phyloP scores from a whole-genome alignment of 306 rosid species.

The Cicer bijugum region DNA sequence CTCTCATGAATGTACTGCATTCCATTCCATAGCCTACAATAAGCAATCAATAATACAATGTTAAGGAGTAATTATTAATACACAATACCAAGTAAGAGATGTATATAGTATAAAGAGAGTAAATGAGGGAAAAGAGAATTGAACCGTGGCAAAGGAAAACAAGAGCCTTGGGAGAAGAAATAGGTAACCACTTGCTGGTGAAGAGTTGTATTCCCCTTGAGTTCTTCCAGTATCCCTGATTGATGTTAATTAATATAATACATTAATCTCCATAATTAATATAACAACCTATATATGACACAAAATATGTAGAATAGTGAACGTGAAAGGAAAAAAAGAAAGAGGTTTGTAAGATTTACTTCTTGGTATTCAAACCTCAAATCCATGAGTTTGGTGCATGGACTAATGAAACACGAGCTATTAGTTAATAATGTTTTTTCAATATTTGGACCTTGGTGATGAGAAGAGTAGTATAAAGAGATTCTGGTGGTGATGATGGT shows the following conservation, averaged over 20 bases:
- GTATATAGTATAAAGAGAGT: neutral
- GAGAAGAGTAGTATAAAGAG: neutral
- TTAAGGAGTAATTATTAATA: neutral
- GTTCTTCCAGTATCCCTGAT: conserved; percentile 64
- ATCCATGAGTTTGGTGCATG: conserved; percentile 37
- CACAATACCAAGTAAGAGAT: neutral
- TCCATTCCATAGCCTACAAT: conserved; percentile 86
- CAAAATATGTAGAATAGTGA: neutral
- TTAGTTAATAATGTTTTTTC: neutral
- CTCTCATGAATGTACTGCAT: conserved; percentile 84
- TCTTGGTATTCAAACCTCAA: conserved; percentile 55
- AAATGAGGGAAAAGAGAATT: neutral
- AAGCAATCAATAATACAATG: neutral
- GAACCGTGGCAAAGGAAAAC: conserved; percentile 91
- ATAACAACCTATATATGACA: neutral
- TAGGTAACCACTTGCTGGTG: conserved; percentile 82
- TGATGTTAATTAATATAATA: neutral
- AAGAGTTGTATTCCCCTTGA: conserved; percentile 77
- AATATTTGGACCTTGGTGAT: neutral
- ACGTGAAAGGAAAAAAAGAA: neutral
- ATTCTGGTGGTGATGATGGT: neutral
- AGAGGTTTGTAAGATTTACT: conserved; percentile 42
- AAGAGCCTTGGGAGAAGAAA: conserved; percentile 68
- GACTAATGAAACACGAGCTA: neutral
- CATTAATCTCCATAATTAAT: neutral